phyloP scores from a whole-genome alignment of 2,329 filamentous ascomycete species.

The Rosellinia necatrix region DNA sequence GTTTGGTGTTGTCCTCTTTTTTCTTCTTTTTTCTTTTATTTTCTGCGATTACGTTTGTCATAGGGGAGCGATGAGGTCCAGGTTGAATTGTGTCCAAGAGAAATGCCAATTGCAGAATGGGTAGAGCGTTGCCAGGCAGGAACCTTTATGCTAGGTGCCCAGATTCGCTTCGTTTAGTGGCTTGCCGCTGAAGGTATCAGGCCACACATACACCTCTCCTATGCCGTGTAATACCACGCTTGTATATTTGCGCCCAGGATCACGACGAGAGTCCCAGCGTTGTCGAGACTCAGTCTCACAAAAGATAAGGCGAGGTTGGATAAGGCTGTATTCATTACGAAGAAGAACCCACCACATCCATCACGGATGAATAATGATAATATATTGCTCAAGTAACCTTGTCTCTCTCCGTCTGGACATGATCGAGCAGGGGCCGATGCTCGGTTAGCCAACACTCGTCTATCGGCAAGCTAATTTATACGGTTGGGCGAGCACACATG shows the following conservation, averaged over 20 bases:
- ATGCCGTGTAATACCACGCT: slow-evolving; percentile 23
- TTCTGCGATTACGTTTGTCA: neutral
- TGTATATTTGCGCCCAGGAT: slow-evolving; percentile 23
- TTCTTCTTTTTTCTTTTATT: slow-evolving; percentile 19
- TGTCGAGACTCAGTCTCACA: slow-evolving; percentile 16
- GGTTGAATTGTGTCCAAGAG: slow-evolving; percentile 26
- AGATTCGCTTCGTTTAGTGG: slow-evolving; percentile 21
- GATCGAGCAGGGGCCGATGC: too few species aligned
- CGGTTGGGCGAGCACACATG: neutral
- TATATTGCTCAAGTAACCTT: slow-evolving; percentile 15
- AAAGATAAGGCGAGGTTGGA: slow-evolving; percentile 29
- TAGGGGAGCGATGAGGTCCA: slow-evolving; percentile 19
- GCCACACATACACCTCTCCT: slow-evolving; percentile 8
- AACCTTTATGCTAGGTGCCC: slow-evolving; percentile 24
- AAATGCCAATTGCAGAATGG: slow-evolving; percentile 21
- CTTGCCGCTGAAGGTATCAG: slow-evolving; percentile 6
- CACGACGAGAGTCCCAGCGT: neutral
- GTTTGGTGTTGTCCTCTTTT: slow-evolving; percentile 24
- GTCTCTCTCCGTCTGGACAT: neutral
- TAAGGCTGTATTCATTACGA: slow-evolving; percentile 30
- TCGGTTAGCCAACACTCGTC: neutral
- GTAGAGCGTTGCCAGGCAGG: slow-evolving; percentile 23
- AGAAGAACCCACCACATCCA: slow-evolving; percentile 24
- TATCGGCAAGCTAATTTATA: neutral
- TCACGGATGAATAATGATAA: slow-evolving; percentile 34